These are phyloP conservation scores for Mitragyna speciosa DNA, from an alignment of 257 asterid species.

Conservation along the genomic window DNA sequence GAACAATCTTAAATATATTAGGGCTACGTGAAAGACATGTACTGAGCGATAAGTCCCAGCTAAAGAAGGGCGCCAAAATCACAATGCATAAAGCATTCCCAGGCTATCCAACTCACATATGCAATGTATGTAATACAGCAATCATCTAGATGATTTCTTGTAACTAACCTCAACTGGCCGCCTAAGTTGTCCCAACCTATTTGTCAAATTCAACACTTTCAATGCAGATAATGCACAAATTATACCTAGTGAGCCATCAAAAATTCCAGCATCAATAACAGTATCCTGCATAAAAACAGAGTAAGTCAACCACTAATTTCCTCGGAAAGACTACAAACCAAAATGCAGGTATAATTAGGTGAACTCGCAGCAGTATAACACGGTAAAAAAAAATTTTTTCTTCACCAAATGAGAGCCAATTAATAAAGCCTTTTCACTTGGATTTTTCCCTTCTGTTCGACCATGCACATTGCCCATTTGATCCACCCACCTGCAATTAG, in stretches of 20 bases:
- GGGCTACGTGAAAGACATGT: neutral
- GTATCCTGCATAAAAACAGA: slow-evolving; percentile 65
- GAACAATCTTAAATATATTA: neutral
- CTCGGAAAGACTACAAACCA: slow-evolving; percentile 4
- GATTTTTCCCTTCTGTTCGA: slow-evolving; percentile 68
- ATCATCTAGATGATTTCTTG: neutral
- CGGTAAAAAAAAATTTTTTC: slow-evolving; percentile 24
- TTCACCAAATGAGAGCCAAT: slow-evolving; percentile 98
- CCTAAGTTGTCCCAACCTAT: slow-evolving; percentile 59
- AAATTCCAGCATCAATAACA: slow-evolving; percentile 89
- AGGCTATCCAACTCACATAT: neutral
- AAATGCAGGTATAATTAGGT: slow-evolving; percentile 4
- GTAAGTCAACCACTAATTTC: slow-evolving; percentile 2
- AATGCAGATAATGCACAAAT: slow-evolving; percentile 75
- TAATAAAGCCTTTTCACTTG: slow-evolving; percentile 80
- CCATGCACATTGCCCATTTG: slow-evolving; percentile 98
- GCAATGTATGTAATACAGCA: neutral
- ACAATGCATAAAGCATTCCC: neutral
- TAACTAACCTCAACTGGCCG: slow-evolving; percentile 86
- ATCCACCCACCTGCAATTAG: slow-evolving; percentile 80
- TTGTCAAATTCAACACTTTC: slow-evolving; percentile 63
- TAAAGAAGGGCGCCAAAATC: neutral
- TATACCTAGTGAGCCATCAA: slow-evolving; percentile 90
- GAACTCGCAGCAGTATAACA: slow-evolving; percentile 12
- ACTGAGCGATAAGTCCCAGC: neutral